phyloP scores from a whole-genome alignment of 495 filamentous ascomycete genomes.

The Astrothelium macrocarpum region DNA sequence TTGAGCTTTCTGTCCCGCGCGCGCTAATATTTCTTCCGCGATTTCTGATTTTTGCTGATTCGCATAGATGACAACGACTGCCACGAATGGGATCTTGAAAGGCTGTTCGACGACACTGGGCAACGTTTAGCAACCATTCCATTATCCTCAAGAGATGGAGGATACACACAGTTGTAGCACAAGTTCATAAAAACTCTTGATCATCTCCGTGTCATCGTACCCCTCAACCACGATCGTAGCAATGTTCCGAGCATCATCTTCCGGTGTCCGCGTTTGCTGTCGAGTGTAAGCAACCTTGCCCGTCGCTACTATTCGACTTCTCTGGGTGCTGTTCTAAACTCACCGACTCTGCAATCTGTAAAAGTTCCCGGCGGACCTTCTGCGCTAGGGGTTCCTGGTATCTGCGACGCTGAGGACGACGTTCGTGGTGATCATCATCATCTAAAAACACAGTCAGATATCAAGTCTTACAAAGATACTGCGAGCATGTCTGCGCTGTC shows the following conservation, averaged over 20 bases:
- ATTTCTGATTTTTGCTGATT: conserved; percentile 68
- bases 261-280: conserved; percentile 35
- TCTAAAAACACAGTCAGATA: conserved; percentile 38
- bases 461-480: neutral
- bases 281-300: neutral
- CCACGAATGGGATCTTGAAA: conserved; percentile 89
- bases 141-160: neutral
- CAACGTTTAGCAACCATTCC: conserved; percentile 13
- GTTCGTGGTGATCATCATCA: conserved; percentile 59
- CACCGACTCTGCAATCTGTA: conserved; percentile 71
- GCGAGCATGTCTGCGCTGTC: conserved; percentile 8
- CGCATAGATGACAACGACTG: conserved; percentile 63
- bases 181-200: conserved; percentile 58
- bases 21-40: conserved; percentile 54
- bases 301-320: neutral
- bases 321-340: neutral
- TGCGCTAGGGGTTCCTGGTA: conserved; percentile 69
- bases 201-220: conserved; percentile 69
- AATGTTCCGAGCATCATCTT: conserved; percentile 70
- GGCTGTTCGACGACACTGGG: conserved; percentile 69
- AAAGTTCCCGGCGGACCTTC: conserved; percentile 68
- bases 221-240: conserved; percentile 68
- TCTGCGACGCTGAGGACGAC: conserved; percentile 61
- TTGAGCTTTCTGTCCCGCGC: conserved; percentile 48
- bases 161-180: conserved; percentile 59